Percentiles rank a stretch among this genome's conserved stretches.
phyloP scores from a whole-genome alignment of 2,329 filamentous ascomycete species.

The Fusarium tuaranense region DNA sequence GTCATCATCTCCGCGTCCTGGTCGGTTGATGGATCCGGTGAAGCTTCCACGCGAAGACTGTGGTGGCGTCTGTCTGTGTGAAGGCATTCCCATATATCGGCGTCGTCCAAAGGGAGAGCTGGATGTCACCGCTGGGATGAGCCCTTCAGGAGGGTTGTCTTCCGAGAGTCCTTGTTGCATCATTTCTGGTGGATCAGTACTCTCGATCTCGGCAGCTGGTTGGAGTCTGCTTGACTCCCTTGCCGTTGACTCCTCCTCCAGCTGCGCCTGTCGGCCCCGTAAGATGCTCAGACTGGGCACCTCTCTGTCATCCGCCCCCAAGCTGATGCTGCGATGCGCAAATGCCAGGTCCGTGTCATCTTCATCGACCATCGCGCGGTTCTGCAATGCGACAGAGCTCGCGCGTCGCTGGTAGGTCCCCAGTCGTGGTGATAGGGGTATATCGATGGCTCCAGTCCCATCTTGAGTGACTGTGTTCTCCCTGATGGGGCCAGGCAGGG shows the following conservation, averaged over 20 bases:
- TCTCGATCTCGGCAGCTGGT: conserved; percentile 57
- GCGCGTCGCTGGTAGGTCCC: conserved; percentile 69
- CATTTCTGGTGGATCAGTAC: conserved; percentile 53
- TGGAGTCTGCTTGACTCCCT: conserved; percentile 49
- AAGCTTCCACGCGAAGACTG: conserved; percentile 61
- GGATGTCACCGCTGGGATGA: conserved; percentile 54
- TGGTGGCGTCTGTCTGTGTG: conserved; percentile 56
- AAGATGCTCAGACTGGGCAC: conserved; percentile 74
- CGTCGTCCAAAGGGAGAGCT: conserved; percentile 60
- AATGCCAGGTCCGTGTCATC: conserved; percentile 72
- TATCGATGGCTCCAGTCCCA: conserved; percentile 76
- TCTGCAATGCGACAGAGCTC: conserved; percentile 76
- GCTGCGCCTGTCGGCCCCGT: conserved; percentile 58
- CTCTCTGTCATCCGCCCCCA: conserved; percentile 74
- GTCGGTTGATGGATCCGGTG: conserved; percentile 53
- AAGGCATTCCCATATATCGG: conserved; percentile 59
- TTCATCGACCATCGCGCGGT: conserved; percentile 64
- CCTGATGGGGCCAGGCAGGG: conserved; percentile 48
- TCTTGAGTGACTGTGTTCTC: conserved; percentile 58
- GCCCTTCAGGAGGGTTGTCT: conserved; percentile 58
- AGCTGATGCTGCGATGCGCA: conserved; percentile 74
- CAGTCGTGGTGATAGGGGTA: conserved; percentile 76
- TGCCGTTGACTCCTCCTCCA: conserved; percentile 48
- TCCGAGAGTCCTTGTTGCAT: conserved; percentile 59
- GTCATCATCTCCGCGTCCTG: conserved; percentile 57